Evolutionary conservation across 805 yeast genomes (phyloP), one percentile per base, ranked within the genome.

Genomic region (Saccharomycopsis oosterbeekiorum): DNA sequence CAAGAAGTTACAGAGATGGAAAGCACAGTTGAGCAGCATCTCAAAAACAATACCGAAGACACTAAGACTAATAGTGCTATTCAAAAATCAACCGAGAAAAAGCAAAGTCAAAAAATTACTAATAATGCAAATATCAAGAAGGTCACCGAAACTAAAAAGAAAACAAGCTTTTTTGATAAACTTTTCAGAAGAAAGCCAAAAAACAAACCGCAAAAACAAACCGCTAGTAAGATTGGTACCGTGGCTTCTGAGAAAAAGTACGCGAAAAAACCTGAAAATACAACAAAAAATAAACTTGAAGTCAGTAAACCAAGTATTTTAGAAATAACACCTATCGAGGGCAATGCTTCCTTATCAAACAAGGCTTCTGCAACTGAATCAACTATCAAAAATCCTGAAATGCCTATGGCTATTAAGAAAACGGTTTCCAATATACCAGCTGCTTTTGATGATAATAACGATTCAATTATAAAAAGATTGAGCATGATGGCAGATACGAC

Each of bases 141-240:
- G 21, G 24, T 4, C 8, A 47, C 14, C 11, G 39, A 43, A 5
- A 40, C 37, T 12, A 59, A 61, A 36, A 63, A 63, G 34, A 63
- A 61, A 34, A 1, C 59, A 6, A 56, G 65, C 26, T 61, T 63
- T 43, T 63, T 63, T 42, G 61, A 62, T 36, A 63, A 61, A 26
- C 43, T 63, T 26, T 63, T 63, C 41, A 61, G 64, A 59, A 62
- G 65, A 50, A 63, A 63, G 24, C 62, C 40, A 19, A 62, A 62
- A 37, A 40, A 37, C 19, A 39, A 34, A 21, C 19, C 54, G 17
- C 41, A n/a, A 19, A 39, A 34, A 1, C 19, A n/a, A 12, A 24
- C 53, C 1, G 21, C 14, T 17, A 29, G 15, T 15, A n/a, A 29
- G n/a, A 15, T 4, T 53, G 14, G 12, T 2, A 53, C 21, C 14